These are phyloP conservation scores for Aspergillus bombycis DNA, from an alignment of 2,329 filamentous ascomycete species.

Conservation along the genomic window DNA sequence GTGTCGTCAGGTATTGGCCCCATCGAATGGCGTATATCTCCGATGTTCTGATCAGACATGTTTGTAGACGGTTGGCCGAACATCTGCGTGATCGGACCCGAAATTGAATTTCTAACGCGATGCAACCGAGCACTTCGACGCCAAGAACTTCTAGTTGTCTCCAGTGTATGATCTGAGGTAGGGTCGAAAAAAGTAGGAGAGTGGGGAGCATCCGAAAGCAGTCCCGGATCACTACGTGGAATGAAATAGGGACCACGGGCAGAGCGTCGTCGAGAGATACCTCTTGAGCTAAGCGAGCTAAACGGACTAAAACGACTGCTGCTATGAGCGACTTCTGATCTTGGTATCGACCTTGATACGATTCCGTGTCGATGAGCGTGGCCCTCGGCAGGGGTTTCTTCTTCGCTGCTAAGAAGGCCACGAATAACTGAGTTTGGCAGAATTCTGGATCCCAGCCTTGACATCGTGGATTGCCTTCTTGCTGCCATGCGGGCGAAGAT, in stretches of 20 bases:
- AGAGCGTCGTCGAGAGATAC: constrained; percentile 44
- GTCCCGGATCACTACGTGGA: constrained; percentile 38
- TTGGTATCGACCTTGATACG: constrained; percentile 40
- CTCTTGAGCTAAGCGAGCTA: constrained; percentile 42
- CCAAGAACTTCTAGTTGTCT: constrained; percentile 40
- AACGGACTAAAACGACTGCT: constrained; percentile 46
- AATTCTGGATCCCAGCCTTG: constrained; percentile 51
- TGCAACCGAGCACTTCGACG: constrained; percentile 44
- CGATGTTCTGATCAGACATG: constrained; percentile 27
- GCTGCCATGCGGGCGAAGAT: constrained; percentile 40
- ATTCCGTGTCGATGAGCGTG: constrained; percentile 48
- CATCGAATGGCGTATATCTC: constrained; percentile 32
- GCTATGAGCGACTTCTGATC: constrained; percentile 37
- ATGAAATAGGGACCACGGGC: constrained; percentile 44
- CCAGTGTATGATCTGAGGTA: constrained; percentile 29
- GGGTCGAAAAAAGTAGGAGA: constrained; percentile 30
- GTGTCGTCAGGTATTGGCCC: constrained; percentile 36
- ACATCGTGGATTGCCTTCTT: constrained; percentile 52
- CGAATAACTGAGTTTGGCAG: constrained; percentile 51
- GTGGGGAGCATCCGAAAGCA: constrained; percentile 33
- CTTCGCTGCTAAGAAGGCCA: constrained; percentile 48
- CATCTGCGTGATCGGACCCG: constrained; percentile 48
- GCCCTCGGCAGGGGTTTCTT: constrained; percentile 50
- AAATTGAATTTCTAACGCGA: constrained; percentile 48
- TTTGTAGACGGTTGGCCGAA: constrained; percentile 41